Percentiles rank a stretch among this genome's conserved stretches.
Evolutionary conservation across 108 stramenopile species (phyloP).

Genomic region (Parmales sp.): DNA sequence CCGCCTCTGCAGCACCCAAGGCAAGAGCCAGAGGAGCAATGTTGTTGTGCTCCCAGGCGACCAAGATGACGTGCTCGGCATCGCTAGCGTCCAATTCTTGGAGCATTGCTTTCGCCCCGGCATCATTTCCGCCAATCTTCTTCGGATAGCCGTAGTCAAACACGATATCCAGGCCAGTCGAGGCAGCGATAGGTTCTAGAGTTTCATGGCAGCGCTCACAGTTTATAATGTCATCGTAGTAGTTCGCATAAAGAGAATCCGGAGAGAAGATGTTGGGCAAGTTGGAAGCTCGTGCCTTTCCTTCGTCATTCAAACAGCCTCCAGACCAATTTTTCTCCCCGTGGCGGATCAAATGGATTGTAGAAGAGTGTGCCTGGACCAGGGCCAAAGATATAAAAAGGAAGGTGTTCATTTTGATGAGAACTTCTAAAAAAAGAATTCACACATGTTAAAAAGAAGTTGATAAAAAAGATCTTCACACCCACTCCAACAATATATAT

Average conservation of each 20-base stretch:
- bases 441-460: too few species aligned
- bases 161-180: neutral
- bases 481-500: neutral
- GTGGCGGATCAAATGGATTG: constrained; percentile 12
- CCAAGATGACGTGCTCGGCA: neutral
- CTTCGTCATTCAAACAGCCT: neutral
- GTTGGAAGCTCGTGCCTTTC: neutral
- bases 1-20: neutral
- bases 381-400: too few species aligned
- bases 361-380: too few species aligned
- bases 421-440: too few species aligned
- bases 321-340: constrained; percentile 1
- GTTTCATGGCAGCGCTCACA: constrained; percentile 8
- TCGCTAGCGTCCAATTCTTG: neutral
- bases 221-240: constrained; percentile 4
- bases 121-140: neutral
- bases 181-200: neutral
- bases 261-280: neutral
- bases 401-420: too few species aligned
- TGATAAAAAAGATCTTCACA: too few species aligned
- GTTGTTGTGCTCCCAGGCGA: constrained; percentile 12
- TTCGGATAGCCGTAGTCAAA: constrained; percentile 9
- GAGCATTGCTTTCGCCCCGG: neutral
- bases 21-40: neutral
- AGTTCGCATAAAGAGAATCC: neutral